Evolutionary conservation across 1,139 yeast species (phyloP).

Genomic region (Spathaspora sp.): DNA sequence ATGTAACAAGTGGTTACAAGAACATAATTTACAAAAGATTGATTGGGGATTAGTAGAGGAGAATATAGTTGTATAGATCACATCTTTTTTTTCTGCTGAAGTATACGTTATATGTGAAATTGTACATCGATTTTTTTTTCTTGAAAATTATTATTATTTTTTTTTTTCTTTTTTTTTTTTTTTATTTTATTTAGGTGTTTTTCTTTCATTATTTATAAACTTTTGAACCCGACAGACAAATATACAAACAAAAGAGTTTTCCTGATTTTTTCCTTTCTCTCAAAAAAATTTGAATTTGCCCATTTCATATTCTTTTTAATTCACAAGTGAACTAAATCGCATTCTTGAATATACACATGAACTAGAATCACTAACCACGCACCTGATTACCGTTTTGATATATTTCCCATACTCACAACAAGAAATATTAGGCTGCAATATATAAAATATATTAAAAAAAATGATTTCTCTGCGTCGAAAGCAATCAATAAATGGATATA

Average conservation of each 20-base stretch:
- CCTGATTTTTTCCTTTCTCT: background rate
- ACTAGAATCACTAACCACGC: background rate
- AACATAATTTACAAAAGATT: conserved; percentile 47
- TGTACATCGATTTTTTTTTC: conserved; percentile 1
- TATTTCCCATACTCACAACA: background rate
- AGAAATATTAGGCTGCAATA: conserved; percentile 1
- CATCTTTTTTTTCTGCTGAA: background rate
- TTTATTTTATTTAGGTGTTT: background rate
- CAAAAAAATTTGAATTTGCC: background rate
- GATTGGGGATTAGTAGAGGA: conserved; percentile 58
- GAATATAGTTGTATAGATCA: conserved; percentile 14
- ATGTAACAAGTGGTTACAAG: conserved; percentile 72
- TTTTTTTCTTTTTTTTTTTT: background rate
- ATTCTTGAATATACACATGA: background rate
- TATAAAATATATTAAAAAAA: background rate
- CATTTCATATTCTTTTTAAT: background rate
- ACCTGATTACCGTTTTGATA: background rate
- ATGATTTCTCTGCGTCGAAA: conserved; percentile 9
- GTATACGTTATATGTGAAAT: background rate
- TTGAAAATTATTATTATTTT: no score
- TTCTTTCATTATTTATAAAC: background rate
- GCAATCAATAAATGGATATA: conserved; percentile 1
- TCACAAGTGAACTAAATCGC: background rate
- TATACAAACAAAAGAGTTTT: background rate
- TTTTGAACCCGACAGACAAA: background rate